Evolutionary conservation across 352 stramenopile genomes (phyloP), one percentile per base, ranked within the genome.

Genomic region (Elongisporangium anandrum): DNA sequence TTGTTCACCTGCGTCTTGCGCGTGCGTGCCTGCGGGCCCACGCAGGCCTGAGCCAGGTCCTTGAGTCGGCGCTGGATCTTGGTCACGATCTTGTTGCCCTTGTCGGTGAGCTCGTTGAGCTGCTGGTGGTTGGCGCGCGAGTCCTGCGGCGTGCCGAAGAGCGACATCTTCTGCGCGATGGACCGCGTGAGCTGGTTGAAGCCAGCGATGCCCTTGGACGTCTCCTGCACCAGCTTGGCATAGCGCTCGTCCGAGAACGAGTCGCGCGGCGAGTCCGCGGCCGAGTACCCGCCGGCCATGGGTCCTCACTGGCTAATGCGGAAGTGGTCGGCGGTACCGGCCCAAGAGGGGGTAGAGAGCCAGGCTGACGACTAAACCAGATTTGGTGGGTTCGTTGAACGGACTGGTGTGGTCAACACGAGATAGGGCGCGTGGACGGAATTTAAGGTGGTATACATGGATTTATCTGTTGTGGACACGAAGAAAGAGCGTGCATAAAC

Each of bases 101-200:
- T 91, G 45, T 95, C 85, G 20, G 77, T 79, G 24, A 95, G 75
- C 57, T 92, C 85, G 38, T 81, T 89, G 51, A 95, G 79, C 68
- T 88, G 70, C 59, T 81, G 50, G 69, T 95, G 85, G 65, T 95
- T 95, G 50, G 80, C 72, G 52, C 85, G 80, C 61, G 83, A 90
- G 71, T 95, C 85, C 68, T 93, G 81, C 54, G 81, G 81, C 53
- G 85, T 93, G 49, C 79, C 78, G 63, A 93, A 93, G 15, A 95
- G 73, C 62, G 83, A 92, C 78, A 92, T 90, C 60, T 95, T 95
- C 51, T 92, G 80, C 57, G 85, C 83, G 60, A 95, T 93, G 58
- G 73, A 84, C 45, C 84, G 83, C 60, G 85, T 92, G 62, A 92
- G 71, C 67, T 91, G 82, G 67, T 92, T 92, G 64, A 95, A 92